Evolutionary conservation across 495 filamentous ascomycete genomes (phyloP), one percentile per base, ranked within the genome.

Genomic region (Aspergillus saccharolyticus): DNA sequence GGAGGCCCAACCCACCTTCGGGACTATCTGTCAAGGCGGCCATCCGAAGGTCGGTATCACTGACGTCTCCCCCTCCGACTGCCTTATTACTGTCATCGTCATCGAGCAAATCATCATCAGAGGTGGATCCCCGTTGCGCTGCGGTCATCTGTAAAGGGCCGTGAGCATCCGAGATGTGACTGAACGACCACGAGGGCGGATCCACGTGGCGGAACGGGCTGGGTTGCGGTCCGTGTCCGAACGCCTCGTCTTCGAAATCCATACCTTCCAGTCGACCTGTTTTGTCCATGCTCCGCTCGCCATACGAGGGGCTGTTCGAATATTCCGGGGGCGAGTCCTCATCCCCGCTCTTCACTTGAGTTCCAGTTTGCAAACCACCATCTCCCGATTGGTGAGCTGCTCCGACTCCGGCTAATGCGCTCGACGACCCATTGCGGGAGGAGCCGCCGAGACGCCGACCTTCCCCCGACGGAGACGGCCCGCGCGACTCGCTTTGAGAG

Each of bases 391-490:
- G 87, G 86, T 68, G 87, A 89, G 72, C 78, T 83, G 70, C 84
- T 86, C 73, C 86, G 79, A 78, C 86, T 89, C 79, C 84, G 80
- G 74, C 78, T 82, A 78, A 89, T 79, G 81, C 85, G 85, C 86
- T 89, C 87, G 87, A 87, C 84, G 83, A 89, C 78, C 87, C 88
- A 89, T 78, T 83, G 78, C 72, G 88, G 86, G 85, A 90, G 82
- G 82, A 90, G 84, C 78, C 87, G 85, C 78, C 89, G 86, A 90
- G 88, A 78, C 85, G 86, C 85, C 76, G 83, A 71, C 80, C 89
- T 85, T 92, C 88, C 88, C 88, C 89, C 87, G 81, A 72, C 65
- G 78, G 80, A 51, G 82, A 83, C 53, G 68, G 63, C 25, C 66
- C 69, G 55, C 72, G 73, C 21, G 83, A 81, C 53, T 78, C 78